Conservation (phyloP, 768 basidiomycete species). For the Brasilioporus rufonigricans region DNA sequence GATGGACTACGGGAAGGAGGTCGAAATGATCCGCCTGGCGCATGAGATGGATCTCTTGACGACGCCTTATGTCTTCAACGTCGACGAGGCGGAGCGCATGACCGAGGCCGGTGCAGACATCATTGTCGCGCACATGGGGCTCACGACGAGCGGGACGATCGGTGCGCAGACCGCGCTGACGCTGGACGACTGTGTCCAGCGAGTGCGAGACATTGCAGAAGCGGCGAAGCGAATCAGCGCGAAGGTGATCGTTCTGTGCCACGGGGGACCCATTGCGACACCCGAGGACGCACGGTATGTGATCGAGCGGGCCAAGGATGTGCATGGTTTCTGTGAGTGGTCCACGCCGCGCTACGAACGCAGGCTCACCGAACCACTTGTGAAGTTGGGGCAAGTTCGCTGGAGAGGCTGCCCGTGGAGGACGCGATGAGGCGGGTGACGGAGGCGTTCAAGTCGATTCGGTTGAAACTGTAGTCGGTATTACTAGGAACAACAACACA, state of each 20-base stretch:
- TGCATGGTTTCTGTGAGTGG: conserved; percentile 27
- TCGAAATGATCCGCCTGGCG: conserved; percentile 30
- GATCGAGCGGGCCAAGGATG: conserved; percentile 13
- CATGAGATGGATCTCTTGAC: conserved; percentile 25
- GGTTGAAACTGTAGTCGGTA: not conserved
- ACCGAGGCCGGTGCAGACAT: conserved; percentile 24
- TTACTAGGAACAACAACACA: conserved; percentile 28
- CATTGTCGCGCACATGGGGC: conserved; percentile 29
- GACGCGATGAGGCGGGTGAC: conserved; percentile 18
- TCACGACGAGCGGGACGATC: conserved; percentile 27
- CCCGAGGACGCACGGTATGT: conserved; percentile 21
- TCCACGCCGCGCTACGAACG: not conserved
- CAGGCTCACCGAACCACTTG: not conserved
- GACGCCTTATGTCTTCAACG: conserved; percentile 29
- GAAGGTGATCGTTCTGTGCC: conserved; percentile 21
- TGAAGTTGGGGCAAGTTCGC: conserved; percentile 26
- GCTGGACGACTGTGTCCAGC: conserved; percentile 24
- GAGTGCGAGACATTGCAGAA: conserved; percentile 17
- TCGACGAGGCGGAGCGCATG: conserved; percentile 26
- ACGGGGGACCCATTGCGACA: conserved; percentile 27
- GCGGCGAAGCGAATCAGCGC: conserved; percentile 18
- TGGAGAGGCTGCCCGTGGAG: conserved; percentile 27
- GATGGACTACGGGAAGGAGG: conserved; percentile 31
- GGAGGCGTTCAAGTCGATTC: conserved; percentile 24
- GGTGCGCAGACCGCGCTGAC: conserved; percentile 24